A percentile compares a stretch with the other conserved stretches of the same genome.
Conservation (phyloP, 2,329 filamentous ascomycete species). For the Venturia effusa region DNA sequence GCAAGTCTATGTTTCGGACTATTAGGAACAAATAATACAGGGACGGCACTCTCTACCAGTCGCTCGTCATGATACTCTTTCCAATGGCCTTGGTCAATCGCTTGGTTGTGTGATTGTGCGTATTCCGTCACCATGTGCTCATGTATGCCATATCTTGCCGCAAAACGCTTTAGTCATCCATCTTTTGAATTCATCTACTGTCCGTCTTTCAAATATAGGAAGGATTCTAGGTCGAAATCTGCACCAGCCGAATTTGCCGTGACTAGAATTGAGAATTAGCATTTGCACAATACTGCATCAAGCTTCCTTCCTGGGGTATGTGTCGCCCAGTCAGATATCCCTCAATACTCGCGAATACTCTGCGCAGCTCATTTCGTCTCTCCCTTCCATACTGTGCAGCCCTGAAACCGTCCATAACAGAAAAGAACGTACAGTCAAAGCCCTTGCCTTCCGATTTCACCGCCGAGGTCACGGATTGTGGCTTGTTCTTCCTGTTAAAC, state of each 20-base stretch:
- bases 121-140: neutral
- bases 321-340: neutral
- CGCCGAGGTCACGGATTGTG: neutral
- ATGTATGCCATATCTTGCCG: neutral
- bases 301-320: neutral
- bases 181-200: conserved; percentile 3
- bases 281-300: neutral
- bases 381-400: neutral
- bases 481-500: conserved; percentile 63
- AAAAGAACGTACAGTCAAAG: conserved; percentile 10
- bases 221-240: conserved; percentile 11
- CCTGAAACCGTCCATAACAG: neutral
- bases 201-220: conserved; percentile 11
- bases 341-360: neutral
- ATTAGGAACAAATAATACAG: conserved; percentile 10
- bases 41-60: neutral
- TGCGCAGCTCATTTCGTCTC: neutral
- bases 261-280: conserved; percentile 2
- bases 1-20: conserved; percentile 5
- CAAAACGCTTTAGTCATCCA: neutral
- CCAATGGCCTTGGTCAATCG: neutral
- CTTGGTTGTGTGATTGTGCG: neutral
- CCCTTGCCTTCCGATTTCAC: conserved; percentile 3
- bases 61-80: conserved; percentile 1
- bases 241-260: conserved; percentile 6